Percentiles rank a stretch among this genome's conserved stretches.
These are phyloP conservation scores for Colletotrichum plurivorum DNA, from an alignment of 2,329 filamentous ascomycete genomes.

Conservation along the genomic window DNA sequence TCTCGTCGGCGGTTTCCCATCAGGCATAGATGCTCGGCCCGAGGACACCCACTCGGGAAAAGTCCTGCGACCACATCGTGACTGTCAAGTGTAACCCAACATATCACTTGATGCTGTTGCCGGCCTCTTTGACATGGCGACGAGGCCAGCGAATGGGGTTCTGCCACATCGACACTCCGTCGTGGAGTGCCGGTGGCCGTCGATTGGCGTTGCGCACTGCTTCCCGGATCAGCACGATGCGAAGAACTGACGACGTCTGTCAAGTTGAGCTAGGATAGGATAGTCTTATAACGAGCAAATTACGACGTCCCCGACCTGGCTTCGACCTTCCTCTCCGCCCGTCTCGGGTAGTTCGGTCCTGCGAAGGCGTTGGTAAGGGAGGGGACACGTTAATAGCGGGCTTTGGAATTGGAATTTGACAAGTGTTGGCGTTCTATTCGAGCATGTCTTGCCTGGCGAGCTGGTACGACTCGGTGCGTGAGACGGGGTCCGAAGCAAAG, in stretches of 20 bases:
- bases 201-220: background rate
- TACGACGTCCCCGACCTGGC: too few relatives aligned
- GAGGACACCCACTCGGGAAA: background rate
- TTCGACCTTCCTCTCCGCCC: too few relatives aligned
- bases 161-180: constrained; percentile 7
- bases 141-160: constrained; percentile 1
- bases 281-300: too few relatives aligned
- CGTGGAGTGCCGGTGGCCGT: background rate
- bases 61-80: background rate
- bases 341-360: too few relatives aligned
- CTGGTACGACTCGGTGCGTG: background rate
- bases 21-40: too few relatives aligned
- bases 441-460: too few relatives aligned
- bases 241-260: too few relatives aligned
- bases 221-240: too few relatives aligned
- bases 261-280: too few relatives aligned
- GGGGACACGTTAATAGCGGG: background rate
- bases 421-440: background rate
- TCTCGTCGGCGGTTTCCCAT: background rate
- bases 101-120: background rate
- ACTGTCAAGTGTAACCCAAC: background rate
- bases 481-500: background rate
- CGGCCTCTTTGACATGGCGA: background rate
- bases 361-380: too few relatives aligned
- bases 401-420: background rate